phyloP scores from a whole-genome alignment of 2,329 filamentous ascomycete genomes.

The Tricladium varicosporioides region DNA sequence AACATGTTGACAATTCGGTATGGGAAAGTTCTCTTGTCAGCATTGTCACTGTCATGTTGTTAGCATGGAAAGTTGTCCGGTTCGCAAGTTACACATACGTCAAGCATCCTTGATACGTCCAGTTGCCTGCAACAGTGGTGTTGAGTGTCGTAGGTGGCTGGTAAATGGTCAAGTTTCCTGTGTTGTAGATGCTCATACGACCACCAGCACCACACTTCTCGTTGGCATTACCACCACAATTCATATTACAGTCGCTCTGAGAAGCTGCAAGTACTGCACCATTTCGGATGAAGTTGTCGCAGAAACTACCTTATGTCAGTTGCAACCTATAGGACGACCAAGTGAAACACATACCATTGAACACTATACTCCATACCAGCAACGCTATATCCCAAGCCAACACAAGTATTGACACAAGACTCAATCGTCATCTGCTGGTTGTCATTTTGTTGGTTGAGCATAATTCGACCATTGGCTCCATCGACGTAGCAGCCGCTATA shows the following conservation, averaged over 20 bases:
- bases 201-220: slow-evolving; percentile 35
- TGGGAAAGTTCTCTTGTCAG: slow-evolving; percentile 21
- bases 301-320: slow-evolving; percentile 27
- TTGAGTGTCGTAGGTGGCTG: neutral
- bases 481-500: slow-evolving; percentile 29
- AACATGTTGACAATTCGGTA: slow-evolving; percentile 22
- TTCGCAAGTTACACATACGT: neutral
- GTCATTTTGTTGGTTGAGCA: slow-evolving; percentile 23
- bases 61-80: too few relatives aligned
- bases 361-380: slow-evolving; percentile 36
- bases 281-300: slow-evolving; percentile 29
- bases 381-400: slow-evolving; percentile 26
- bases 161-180: slow-evolving; percentile 12
- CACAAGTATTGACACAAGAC: slow-evolving; percentile 35
- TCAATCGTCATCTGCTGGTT: slow-evolving; percentile 21
- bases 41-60: slow-evolving; percentile 35
- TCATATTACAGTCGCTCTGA: slow-evolving; percentile 36
- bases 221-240: slow-evolving; percentile 25
- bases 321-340: too few relatives aligned
- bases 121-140: neutral
- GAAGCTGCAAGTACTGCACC: slow-evolving; percentile 23
- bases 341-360: too few relatives aligned
- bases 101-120: neutral
- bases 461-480: slow-evolving; percentile 23
- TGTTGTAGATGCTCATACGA: slow-evolving; percentile 25